phyloP scores from a whole-genome alignment of 2,329 filamentous ascomycete genomes.

The Cladobotryum mycophilum region DNA sequence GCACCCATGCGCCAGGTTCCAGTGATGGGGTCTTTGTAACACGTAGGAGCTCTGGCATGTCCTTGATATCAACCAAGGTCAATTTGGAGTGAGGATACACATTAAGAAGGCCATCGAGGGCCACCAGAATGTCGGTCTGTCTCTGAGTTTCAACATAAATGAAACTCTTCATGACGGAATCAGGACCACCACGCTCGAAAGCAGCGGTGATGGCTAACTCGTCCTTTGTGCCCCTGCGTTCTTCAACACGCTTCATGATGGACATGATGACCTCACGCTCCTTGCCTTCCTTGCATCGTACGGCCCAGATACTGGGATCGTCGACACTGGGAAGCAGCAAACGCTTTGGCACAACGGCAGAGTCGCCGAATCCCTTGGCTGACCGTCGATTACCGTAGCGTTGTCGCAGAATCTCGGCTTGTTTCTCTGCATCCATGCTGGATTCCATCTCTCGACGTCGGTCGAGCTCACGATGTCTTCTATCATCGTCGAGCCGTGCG shows the following conservation, averaged over 20 bases:
- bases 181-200: conserved; percentile 77
- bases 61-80: conserved; percentile 86
- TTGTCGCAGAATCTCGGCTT: conserved; percentile 79
- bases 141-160: conserved; percentile 90
- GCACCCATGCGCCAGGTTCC: conserved; percentile 85
- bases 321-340: conserved; percentile 87
- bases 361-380: conserved; percentile 58
- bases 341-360: conserved; percentile 74
- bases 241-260: conserved; percentile 83
- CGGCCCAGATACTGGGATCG: conserved; percentile 92
- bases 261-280: conserved; percentile 85
- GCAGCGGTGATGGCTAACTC: conserved; percentile 80
- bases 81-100: conserved; percentile 85
- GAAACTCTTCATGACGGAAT: conserved; percentile 82
- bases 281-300: conserved; percentile 90
- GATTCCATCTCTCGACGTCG: conserved; percentile 81
- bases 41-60: conserved; percentile 93
- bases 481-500: conserved; percentile 78
- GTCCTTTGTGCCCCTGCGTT: conserved; percentile 69
- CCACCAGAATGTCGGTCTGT: conserved; percentile 77
- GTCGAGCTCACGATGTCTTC: conserved; percentile 89
- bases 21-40: conserved; percentile 81
- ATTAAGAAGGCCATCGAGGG: conserved; percentile 78
- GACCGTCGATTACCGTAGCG: conserved; percentile 77
- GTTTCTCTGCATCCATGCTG: conserved; percentile 87